These are phyloP conservation scores for Oldenlandia corymbosa DNA, from an alignment of 257 asterid species.

Conservation along the genomic window DNA sequence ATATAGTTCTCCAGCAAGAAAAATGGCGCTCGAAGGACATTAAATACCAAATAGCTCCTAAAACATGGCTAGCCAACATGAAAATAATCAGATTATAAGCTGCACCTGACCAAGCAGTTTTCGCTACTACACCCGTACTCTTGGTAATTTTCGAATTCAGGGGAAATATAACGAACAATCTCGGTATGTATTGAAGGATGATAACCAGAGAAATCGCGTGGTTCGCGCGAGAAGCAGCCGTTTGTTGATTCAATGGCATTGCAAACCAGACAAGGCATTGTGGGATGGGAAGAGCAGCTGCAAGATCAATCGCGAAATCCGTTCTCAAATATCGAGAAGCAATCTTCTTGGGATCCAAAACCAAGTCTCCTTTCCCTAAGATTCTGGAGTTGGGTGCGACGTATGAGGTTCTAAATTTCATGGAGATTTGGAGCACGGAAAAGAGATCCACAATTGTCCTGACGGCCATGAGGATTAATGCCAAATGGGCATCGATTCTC, in stretches of 20 bases:
- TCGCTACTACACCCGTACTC: conserved; percentile 79
- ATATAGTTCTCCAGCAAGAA: conserved; percentile 66
- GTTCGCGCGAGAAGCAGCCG: conserved; percentile 46
- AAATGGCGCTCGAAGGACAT: conserved; percentile 68
- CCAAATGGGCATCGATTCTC: conserved; percentile 38
- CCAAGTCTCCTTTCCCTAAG: conserved; percentile 84
- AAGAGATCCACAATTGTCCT: conserved; percentile 61
- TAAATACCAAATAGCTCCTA: conserved; percentile 82
- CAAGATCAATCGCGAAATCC: conserved; percentile 65
- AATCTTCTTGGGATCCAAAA: conserved; percentile 45
- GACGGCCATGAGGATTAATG: conserved; percentile 32
- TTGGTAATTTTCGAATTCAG: conserved; percentile 55
- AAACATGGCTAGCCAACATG: conserved; percentile 76
- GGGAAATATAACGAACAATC: conserved; percentile 67
- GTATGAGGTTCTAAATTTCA: conserved; percentile 77
- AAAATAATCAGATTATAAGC: conserved; percentile 75
- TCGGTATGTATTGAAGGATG: conserved; percentile 76
- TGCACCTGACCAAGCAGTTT: conserved; percentile 92
- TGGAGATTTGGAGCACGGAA: conserved; percentile 54
- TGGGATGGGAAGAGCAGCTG: conserved; percentile 91
- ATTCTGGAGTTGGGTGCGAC: conserved; percentile 59
- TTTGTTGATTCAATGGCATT: conserved; percentile 48
- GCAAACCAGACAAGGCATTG: conserved; percentile 64
- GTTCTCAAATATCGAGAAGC: conserved; percentile 53
- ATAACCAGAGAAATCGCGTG: conserved; percentile 65